Evolutionary conservation across 768 basidiomycete species (phyloP), one percentile per base, ranked within the genome.

Genomic region (Mycena alexandri): DNA sequence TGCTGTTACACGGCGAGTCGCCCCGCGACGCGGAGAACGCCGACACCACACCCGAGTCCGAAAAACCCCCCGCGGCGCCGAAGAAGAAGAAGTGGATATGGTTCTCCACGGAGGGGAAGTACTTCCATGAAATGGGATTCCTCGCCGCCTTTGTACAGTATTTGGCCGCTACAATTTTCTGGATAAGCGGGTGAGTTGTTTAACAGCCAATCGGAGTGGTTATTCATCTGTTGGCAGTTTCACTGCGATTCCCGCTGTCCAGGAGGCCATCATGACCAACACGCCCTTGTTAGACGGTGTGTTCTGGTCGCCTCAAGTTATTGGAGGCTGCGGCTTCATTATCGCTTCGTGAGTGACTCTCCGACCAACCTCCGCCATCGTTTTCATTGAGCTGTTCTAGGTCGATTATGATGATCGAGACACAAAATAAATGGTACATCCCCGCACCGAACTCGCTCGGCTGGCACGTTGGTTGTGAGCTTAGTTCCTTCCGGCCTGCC

Each of bases 281-380:
- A 75, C 74, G 10, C 76, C 71, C 9, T 62, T 83, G 3, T 64
- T 80, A 17, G 83, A 87, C 66, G 84, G 87, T 13, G 82, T 87
- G 36, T 90, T 80, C 74, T 90, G 88, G 88, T 81, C 85, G 0
- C 89, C 89, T 0, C 89, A 90, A 69, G 87, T 90, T 12, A 72
- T 90, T 21, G 89, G 89, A 43, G 89, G 89, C 0, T 76, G 75
- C 1, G 89, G 89, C 1, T 90, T 89, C 73, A 82, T 89, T 57
- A 80, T 88, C 55, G 83, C 83, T 69, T 74, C 80, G 82, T 82
- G 63, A 61, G 77, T 22, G 7, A 6, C n/a, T 1, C 46, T 33
- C 41, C 24, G 61, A 29, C 42, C 14, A 11, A 22, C 17, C 1
- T n/a, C 21, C 8, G 54, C 42, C 55, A 22, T 46, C 13, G 41